A percentile compares a stretch with the other conserved stretches of the same genome.
These are phyloP conservation scores for Atkinsonella hypoxylon DNA, from an alignment of 2,329 filamentous ascomycete species.

Conservation along the genomic window DNA sequence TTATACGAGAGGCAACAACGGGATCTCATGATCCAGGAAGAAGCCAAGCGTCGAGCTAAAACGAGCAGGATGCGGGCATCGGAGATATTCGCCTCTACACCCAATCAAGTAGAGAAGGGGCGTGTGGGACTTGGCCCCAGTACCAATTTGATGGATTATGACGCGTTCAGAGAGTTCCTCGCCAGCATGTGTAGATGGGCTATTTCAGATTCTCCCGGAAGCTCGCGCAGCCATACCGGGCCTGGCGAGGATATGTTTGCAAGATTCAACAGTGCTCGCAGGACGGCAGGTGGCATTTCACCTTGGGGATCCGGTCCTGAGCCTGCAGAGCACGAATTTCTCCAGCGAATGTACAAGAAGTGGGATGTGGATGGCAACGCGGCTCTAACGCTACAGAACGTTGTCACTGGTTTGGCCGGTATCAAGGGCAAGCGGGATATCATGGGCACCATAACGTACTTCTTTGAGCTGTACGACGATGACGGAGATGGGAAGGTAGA, in stretches of 20 bases:
- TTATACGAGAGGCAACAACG: conserved; percentile 87
- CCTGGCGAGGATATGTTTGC: conserved; percentile 43
- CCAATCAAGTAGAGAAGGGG: conserved; percentile 60
- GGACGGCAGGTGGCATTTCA: conserved; percentile 30
- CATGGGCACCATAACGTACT: conserved; percentile 95
- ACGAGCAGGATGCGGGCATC: conserved; percentile 34
- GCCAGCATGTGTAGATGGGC: conserved; percentile 88
- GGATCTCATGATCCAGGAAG: conserved; percentile 63
- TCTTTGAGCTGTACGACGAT: conserved; percentile 95
- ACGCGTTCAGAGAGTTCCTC: conserved; percentile 88
- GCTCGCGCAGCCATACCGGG: conserved; percentile 35
- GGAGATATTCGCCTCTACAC: conserved; percentile 23
- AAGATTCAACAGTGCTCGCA: conserved; percentile 47
- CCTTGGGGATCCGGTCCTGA: conserved; percentile 46
- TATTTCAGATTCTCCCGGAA: conserved; percentile 68
- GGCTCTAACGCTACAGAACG: conserved; percentile 78
- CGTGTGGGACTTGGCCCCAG: conserved; percentile 81
- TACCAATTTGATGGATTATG: conserved; percentile 92
- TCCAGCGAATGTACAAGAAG: conserved; percentile 72
- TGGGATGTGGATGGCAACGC: conserved; percentile 75
- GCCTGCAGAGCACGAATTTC: conserved; percentile 89
- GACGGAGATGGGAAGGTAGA: conserved; percentile 84
- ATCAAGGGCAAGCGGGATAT: conserved; percentile 93
- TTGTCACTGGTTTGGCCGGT: conserved; percentile 78
- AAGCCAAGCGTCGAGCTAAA: conserved; percentile 54